Evolutionary conservation across 768 basidiomycete genomes (phyloP), one percentile per base, ranked within the genome.

Genomic region (Podaxis rugospora): DNA sequence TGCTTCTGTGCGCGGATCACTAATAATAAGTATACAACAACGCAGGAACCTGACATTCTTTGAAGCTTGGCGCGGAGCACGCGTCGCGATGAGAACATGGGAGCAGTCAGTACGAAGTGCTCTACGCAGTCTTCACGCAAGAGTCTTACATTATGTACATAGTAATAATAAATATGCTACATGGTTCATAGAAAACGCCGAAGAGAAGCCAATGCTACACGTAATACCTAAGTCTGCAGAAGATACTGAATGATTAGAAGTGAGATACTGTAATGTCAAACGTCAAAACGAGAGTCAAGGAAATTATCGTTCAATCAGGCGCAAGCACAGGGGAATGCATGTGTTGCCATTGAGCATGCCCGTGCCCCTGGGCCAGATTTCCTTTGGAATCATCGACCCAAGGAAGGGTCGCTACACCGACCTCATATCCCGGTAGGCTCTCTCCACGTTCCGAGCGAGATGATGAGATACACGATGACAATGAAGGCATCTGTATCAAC

Each of bases 401-500:
- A 44, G 75, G 74, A 40, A 79, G 64, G 21, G 67, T 72, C 10
- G 72, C 57, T 36, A 80, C 70, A 10, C 83, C 83, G 55, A 84
- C 75, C 67, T 83, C 74, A 63, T 78, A 78, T 61, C 77, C 79
- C 7, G 72, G 67, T 10, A 66, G 56, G 16, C 56, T 37, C 3
- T 44, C 64, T 56, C 51, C 57, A 9, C 62, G 18, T 55, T 28
- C 25, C 21, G 55, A 40, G 11, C 50, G 36, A 18, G 37, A 39
- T 11, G 52, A 36, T 16, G 55, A 51, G 16, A 39, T 2, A 27
- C 35, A 51, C 44, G 40, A 49, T 32, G 35, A 2, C 23, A 55
- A 67, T 6, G 68, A 67, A 5, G 83, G 83, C 81, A 84, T 83
- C 11, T 69, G 71, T 42, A 84, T 75, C 70, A 83, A 68, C 37